These are phyloP conservation scores for Calonectria henricotiae DNA, from an alignment of 2,329 filamentous ascomycete genomes.

Conservation along the genomic window DNA sequence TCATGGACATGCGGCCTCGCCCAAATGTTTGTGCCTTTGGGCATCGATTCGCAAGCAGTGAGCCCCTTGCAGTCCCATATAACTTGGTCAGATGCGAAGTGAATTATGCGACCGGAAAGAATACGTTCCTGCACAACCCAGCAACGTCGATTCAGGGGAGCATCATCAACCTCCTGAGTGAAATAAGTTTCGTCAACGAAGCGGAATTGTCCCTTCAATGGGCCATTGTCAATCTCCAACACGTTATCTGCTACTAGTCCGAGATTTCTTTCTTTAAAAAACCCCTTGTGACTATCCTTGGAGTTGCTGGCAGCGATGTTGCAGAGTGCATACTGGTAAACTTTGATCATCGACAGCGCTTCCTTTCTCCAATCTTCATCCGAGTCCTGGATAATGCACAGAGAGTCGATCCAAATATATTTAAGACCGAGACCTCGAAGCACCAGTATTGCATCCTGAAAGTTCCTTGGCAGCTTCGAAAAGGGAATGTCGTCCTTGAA, in stretches of 20 bases:
- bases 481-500: neutral
- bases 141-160: slow-evolving; percentile 26
- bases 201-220: slow-evolving; percentile 16
- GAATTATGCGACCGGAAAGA: slow-evolving; percentile 36
- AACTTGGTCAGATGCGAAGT: slow-evolving; percentile 37
- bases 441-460: slow-evolving; percentile 29
- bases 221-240: slow-evolving; percentile 6
- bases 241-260: neutral
- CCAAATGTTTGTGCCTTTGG: neutral
- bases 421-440: neutral
- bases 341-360: slow-evolving; percentile 30
- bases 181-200: slow-evolving; percentile 31
- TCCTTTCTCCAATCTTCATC: slow-evolving; percentile 38
- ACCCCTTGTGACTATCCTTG: slow-evolving; percentile 13
- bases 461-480: slow-evolving; percentile 26
- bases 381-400: slow-evolving; percentile 42
- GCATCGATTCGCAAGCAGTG: neutral
- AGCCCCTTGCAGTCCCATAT: slow-evolving; percentile 40
- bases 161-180: slow-evolving; percentile 28
- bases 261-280: slow-evolving; percentile 23
- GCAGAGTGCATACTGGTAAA: slow-evolving; percentile 31
- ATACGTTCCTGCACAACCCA: slow-evolving; percentile 42
- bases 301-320: slow-evolving; percentile 35
- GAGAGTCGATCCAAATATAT: slow-evolving; percentile 40
- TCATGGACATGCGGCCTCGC: neutral